Percentiles rank a stretch among this genome's conserved stretches.
phyloP scores from a whole-genome alignment of 139 green algal species.

The Chlamydomonas urium region DNA sequence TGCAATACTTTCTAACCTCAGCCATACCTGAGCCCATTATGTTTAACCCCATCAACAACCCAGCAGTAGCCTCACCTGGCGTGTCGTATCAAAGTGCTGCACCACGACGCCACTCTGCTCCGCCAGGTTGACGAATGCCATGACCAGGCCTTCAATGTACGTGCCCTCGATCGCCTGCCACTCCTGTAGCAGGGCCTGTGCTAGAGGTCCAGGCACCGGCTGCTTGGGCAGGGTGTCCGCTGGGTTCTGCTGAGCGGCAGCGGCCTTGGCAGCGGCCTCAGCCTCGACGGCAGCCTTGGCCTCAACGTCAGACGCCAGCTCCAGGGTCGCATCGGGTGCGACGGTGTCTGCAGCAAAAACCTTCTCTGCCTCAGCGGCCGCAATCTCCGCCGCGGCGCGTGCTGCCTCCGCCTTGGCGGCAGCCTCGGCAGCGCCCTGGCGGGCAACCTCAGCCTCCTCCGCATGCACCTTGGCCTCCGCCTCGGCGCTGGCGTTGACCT shows the following conservation, averaged over 20 bases:
- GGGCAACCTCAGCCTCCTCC: slow-evolving; percentile 40
- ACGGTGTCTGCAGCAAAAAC: slow-evolving; percentile 31
- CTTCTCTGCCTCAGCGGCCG: slow-evolving; percentile 43
- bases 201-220: slow-evolving; percentile 16
- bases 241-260: background rate
- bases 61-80: too few species aligned
- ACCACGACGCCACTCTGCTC: slow-evolving; percentile 38
- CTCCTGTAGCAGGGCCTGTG: slow-evolving; percentile 26
- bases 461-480: slow-evolving; percentile 36
- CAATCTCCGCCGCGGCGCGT: slow-evolving; percentile 40
- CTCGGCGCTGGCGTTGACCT: slow-evolving; percentile 42
- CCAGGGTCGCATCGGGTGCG: slow-evolving; percentile 4
- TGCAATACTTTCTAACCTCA: too few species aligned
- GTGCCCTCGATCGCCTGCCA: slow-evolving; percentile 46
- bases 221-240: background rate
- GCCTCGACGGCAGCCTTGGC: slow-evolving; percentile 1
- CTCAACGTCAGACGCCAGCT: slow-evolving; percentile 1
- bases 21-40: too few species aligned
- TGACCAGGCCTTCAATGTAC: slow-evolving; percentile 51
- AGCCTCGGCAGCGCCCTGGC: slow-evolving; percentile 17
- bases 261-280: background rate
- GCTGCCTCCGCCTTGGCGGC: slow-evolving; percentile 42
- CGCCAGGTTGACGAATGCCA: slow-evolving; percentile 38
- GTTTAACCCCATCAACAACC: too few species aligned
- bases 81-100: slow-evolving; percentile 39